phyloP scores from a whole-genome alignment of 2,329 filamentous ascomycete species.

The Orbilia quercus region DNA sequence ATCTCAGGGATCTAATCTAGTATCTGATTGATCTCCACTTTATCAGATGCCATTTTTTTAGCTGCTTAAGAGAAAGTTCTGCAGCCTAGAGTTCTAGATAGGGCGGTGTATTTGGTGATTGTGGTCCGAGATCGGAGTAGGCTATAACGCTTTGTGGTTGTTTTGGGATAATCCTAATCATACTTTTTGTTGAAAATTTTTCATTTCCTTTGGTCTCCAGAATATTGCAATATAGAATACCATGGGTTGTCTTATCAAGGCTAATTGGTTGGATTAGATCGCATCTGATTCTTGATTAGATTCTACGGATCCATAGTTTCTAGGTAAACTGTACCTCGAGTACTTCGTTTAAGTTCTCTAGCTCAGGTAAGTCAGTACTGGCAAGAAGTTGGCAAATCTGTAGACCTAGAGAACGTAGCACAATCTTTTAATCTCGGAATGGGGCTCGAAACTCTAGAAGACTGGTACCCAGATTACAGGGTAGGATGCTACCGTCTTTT shows the following conservation, averaged over 20 bases:
- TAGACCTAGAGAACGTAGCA: no score
- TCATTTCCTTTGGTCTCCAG: no score
- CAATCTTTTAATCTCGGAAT: no score
- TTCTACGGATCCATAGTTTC: conserved; percentile 14
- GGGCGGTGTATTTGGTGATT: not conserved
- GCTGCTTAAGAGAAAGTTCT: not conserved
- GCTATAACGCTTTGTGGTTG: not conserved
- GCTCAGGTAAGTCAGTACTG: conserved; percentile 28
- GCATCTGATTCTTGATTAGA: conserved; percentile 43
- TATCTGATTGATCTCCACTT: conserved; percentile 23
- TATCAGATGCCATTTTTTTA: conserved; percentile 37
- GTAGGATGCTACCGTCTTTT: not conserved
- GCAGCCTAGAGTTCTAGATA: conserved; percentile 25
- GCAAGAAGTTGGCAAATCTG: no score
- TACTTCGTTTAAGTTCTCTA: conserved; percentile 24
- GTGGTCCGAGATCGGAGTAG: conserved; percentile 18
- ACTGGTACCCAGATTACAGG: conserved; percentile 13
- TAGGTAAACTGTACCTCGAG: conserved; percentile 4
- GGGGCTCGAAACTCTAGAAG: not conserved
- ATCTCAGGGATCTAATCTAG: conserved; percentile 33
- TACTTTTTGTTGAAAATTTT: not conserved
- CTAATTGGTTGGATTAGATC: conserved; percentile 34
- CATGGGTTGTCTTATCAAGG: conserved; percentile 30
- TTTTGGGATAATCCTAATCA: not conserved
- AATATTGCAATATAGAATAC: not conserved